A percentile compares a stretch with the other conserved stretches of the same genome.
Evolutionary conservation across 164 flowering plant genomes (phyloP).

Genomic region (Stephania cephalantha): DNA sequence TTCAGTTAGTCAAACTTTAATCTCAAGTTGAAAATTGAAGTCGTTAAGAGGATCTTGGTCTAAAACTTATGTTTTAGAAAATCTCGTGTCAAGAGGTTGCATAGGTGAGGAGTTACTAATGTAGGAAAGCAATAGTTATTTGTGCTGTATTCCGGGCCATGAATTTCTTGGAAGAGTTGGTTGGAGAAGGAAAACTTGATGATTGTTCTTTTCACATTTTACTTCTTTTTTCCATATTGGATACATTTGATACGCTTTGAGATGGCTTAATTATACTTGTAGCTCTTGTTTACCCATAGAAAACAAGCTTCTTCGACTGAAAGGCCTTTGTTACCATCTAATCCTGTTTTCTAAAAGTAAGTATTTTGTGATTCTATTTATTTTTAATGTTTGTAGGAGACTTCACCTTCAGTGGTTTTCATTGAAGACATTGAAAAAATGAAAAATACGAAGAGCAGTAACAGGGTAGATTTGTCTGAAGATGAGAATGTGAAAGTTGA

Average conservation of each 20-base stretch:
- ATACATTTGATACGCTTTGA: not conserved
- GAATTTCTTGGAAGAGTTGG: not conserved
- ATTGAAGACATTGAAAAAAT: slow-evolving; percentile 57
- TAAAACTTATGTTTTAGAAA: too few relatives aligned
- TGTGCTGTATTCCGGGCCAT: not conserved
- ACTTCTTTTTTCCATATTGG: not conserved
- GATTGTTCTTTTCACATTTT: not conserved
- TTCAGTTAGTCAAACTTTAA: too few relatives aligned
- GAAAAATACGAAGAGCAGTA: slow-evolving; percentile 29
- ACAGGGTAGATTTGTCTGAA: slow-evolving; percentile 20
- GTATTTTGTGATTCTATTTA: not conserved
- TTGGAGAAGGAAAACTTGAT: not conserved
- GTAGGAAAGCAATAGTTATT: not conserved
- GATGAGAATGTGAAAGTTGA: slow-evolving; percentile 65
- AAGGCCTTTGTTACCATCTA: not conserved
- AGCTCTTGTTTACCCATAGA: not conserved
- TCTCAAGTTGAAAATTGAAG: too few relatives aligned
- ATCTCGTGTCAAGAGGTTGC: not conserved
- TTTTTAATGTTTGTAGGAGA: slow-evolving; percentile 37
- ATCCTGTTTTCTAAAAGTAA: not conserved
- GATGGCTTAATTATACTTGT: not conserved
- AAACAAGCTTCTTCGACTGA: not conserved
- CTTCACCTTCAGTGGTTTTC: slow-evolving; percentile 74
- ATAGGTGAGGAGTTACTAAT: not conserved
- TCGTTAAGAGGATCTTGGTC: too few relatives aligned